Evolutionary conservation across 1,284 basidiomycete species (phyloP).

Genomic region (Testicularia cyperi): DNA sequence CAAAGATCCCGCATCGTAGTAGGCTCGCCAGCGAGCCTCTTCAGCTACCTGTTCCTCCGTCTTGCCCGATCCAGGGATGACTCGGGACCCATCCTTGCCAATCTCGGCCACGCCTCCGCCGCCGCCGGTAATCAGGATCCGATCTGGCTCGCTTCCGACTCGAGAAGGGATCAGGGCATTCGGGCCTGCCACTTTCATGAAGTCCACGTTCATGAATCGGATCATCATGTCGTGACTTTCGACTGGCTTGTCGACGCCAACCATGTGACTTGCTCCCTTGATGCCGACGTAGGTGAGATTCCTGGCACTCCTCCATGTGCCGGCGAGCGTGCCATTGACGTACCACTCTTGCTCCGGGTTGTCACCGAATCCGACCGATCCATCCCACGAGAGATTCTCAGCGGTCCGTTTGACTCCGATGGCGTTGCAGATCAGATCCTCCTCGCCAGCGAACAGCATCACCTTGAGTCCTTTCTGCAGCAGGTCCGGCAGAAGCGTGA

Average conservation of each 20-base stretch:
- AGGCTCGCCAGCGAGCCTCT: conserved; percentile 51
- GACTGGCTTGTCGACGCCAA: conserved; percentile 83
- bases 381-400: conserved; percentile 79
- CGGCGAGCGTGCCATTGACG: conserved; percentile 75
- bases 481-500: conserved; percentile 76
- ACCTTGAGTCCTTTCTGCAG: conserved; percentile 74
- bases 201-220: conserved; percentile 67
- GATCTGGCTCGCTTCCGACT: conserved; percentile 70
- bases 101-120: conserved; percentile 23
- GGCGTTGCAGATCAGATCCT: conserved; percentile 92
- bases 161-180: conserved; percentile 73
- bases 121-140: conserved; percentile 42
- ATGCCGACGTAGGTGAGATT: conserved; percentile 92
- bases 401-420: conserved; percentile 86
- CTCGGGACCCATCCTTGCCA: conserved; percentile 48
- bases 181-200: conserved; percentile 73
- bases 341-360: conserved; percentile 67
- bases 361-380: conserved; percentile 68
- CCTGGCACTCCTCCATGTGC: conserved; percentile 83
- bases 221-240: conserved; percentile 94
- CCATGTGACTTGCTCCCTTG: conserved; percentile 67
- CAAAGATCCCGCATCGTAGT: conserved; percentile 77
- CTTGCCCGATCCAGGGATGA: conserved; percentile 62
- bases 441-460: conserved; percentile 90
- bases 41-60: conserved; percentile 55